Base-by-base conservation (phyloP, 345 rosid genomes). In the Crucihimalaya himalaica region DNA sequence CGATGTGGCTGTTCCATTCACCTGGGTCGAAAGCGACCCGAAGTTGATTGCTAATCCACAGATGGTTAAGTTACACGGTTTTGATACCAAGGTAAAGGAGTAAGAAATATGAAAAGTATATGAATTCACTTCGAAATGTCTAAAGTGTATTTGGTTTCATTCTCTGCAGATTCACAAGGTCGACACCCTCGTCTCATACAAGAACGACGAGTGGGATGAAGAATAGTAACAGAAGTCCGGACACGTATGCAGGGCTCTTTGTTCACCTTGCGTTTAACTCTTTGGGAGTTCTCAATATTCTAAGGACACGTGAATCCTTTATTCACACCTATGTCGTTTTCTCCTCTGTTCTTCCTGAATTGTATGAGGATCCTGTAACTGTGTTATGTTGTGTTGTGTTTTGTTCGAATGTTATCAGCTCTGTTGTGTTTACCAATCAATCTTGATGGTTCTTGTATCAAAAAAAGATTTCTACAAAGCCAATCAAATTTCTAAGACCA, bases 151-250 rank as follows among this genome's bases (percentile, higher is more conserved):
- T 31, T 11, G 51, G 23, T 13, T 55, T 62, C 13, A 2, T 12
- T 15, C 18, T 39, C 1, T 43, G 71, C 92, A 95, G 99, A 92
- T 95, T 79, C 99, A 95, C 83, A 95, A 92, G 76, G 99, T 91
- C 11, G 92, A 88, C 76, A 95, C 97, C 13, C 97, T 92, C 19
- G 97, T 95, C 54, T 95, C 99, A 0, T 95, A 92, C 86, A 92
- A 92, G 90, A 88, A 83, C 28, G 97, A 95, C 9, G 99, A 95
- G 31, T 92, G 96, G 99, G 99, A 88, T 58, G 99, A 92, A 73
- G 62, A 87, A 78, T 84, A 84, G 79, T 67, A 60, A 8, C 12
- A 16, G 9, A 19, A 51, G 70, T 3, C 2, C 0, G 28, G 19
- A 63, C 18, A 27, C 59, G 8, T 16, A 45, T 19, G 45, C 58